Evolutionary conservation across 352 stramenopile species (phyloP).

Genomic region (Phytopythium delawarense): DNA sequence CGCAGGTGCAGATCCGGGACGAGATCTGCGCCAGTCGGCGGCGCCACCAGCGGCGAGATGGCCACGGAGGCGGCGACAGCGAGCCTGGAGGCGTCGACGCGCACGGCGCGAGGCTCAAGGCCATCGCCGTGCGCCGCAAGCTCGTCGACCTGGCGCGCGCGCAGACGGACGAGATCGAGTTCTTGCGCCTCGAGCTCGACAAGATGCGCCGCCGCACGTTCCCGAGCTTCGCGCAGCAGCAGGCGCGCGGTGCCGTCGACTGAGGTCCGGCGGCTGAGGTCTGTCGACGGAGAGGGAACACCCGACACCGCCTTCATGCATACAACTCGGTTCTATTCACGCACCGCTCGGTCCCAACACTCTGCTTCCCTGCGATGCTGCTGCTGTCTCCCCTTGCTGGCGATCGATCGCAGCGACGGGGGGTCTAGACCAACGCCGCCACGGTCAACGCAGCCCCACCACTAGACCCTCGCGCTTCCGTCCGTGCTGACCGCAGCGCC

Average conservation of each 20-base stretch:
- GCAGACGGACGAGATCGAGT: constrained; percentile 92
- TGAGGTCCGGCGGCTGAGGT: constrained; percentile 2
- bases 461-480: no score
- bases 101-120: constrained; percentile 50
- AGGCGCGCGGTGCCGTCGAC: constrained; percentile 28
- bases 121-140: constrained; percentile 84
- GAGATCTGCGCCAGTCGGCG: constrained; percentile 76
- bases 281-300: not conserved
- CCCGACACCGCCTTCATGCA: constrained; percentile 11
- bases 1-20: constrained; percentile 85
- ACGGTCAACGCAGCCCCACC: not conserved
- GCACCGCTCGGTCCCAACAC: not conserved
- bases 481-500: not conserved
- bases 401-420: constrained; percentile 1
- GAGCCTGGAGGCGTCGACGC: not conserved
- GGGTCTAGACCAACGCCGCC: constrained; percentile 27
- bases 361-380: not conserved
- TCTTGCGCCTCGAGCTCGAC: constrained; percentile 84
- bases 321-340: not conserved
- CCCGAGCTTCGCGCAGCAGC: constrained; percentile 82
- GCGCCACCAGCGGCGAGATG: constrained; percentile 16
- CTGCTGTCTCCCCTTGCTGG: not conserved
- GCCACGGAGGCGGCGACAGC: not conserved
- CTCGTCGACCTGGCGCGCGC: constrained; percentile 86
- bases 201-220: constrained; percentile 91